phyloP scores from a whole-genome alignment of 257 asterid genomes.

The Solanum etuberosum region DNA sequence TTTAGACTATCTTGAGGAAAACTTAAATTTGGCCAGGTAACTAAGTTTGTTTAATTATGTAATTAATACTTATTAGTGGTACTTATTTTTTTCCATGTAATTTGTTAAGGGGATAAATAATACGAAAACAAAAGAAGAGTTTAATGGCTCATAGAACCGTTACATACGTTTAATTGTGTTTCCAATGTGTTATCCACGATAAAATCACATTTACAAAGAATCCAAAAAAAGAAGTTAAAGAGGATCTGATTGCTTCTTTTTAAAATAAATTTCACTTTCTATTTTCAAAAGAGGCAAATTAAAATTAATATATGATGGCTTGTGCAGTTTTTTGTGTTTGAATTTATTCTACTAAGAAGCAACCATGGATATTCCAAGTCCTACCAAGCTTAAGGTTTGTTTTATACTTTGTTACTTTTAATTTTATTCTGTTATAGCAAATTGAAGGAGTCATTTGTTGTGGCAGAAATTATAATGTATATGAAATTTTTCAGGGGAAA shows the following conservation, averaged over 20 bases:
- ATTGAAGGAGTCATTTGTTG: neutral
- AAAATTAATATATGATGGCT: neutral
- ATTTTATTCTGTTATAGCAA: neutral
- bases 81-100: neutral
- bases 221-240: neutral
- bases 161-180: neutral
- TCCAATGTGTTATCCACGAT: neutral
- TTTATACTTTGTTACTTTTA: neutral
- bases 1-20: neutral
- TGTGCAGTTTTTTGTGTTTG: neutral
- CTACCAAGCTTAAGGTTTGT: conserved; percentile 63
- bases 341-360: neutral
- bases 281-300: neutral
- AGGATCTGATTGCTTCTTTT: neutral
- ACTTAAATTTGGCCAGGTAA: neutral
- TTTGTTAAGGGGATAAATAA: neutral
- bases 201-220: neutral
- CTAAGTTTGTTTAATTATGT: neutral
- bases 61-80: neutral
- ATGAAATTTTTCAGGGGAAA: conserved; percentile 46
- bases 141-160: neutral
- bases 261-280: neutral
- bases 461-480: neutral
- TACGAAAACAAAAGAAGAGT: neutral
- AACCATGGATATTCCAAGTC: conserved; percentile 22